Evolutionary conservation across 345 rosid species (phyloP), one percentile per base, ranked within the genome.

Genomic region (Eucalyptus polyanthemos): DNA sequence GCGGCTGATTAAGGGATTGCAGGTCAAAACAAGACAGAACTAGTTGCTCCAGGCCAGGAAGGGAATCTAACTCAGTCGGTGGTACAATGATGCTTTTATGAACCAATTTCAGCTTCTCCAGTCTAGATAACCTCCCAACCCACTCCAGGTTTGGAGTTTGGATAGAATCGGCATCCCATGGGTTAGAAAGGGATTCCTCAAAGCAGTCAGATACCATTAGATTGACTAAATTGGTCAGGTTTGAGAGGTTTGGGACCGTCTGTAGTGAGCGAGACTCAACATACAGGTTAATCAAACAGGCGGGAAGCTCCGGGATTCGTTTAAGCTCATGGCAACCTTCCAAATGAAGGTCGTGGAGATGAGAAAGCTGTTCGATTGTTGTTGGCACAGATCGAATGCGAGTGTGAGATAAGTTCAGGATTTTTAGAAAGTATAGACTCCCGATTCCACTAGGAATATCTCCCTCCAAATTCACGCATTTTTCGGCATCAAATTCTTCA

Each of bases 401-500:
- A 53, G 90, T 21, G 3, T 37, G 31, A 3, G 27, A 37, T 10
- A 88, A 15, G 14, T 54, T 49, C 83, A 60, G 56, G 7, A 27
- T 42, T 40, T 58, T 85, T 25, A 88, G n/a, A 29, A 15, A 17
- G 44, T 58, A 54, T 9, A 88, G 86, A 25, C 13, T 76, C 3
- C 42, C 47, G 12, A 88, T 49, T 50, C 15, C 50, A 49, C 6
- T 5, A 49, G 15, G 50, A 49, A 49, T 49, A 5, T 49, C 15
- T 49, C 50, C 6, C 2, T 0, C 15, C 2, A 49, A 13, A 49
- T 13, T 5, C 15, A 49, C 1, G 15, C 50, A 49, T 1, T 49
- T 13, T 13, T 2, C 1, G 6, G 50, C 50, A 49, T 49, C 15
- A 49, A 49, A 49, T 49, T 49, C 15, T 49, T 49, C 50, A 49